Conservation (phyloP, 2,329 filamentous ascomycete species). For the Polychaeton citri region DNA sequence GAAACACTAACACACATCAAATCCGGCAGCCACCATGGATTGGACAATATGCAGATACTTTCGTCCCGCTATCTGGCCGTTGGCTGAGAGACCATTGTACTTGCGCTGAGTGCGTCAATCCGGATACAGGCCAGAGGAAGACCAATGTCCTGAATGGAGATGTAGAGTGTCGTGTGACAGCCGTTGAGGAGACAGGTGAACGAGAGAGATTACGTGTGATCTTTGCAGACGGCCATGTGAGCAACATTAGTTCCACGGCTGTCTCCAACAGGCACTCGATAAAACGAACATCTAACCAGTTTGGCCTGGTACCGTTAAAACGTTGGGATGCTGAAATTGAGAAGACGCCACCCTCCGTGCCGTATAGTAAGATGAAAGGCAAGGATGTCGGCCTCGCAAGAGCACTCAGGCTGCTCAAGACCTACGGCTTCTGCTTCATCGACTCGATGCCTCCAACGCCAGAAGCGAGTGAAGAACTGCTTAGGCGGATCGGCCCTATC, state of each 20-base stretch:
- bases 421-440: constrained; percentile 67
- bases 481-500: constrained; percentile 75
- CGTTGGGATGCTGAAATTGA: constrained; percentile 15
- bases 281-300: background rate
- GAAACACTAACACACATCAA: too few relatives aligned
- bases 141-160: constrained; percentile 15
- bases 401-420: constrained; percentile 34
- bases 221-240: constrained; percentile 12
- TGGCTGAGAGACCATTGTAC: constrained; percentile 14
- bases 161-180: background rate
- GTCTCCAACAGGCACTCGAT: background rate
- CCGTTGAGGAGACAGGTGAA: background rate
- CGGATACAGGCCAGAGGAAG: constrained; percentile 17
- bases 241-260: constrained; percentile 2
- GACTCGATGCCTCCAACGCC: constrained; percentile 55
- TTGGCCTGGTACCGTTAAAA: background rate
- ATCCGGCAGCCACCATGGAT: too few relatives aligned
- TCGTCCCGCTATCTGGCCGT: background rate
- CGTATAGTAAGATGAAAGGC: constrained; percentile 8
- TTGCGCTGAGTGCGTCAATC: constrained; percentile 15
- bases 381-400: constrained; percentile 10
- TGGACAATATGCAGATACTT: too few relatives aligned
- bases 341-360: constrained; percentile 12
- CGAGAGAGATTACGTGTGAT: background rate
- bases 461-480: constrained; percentile 56